Evolutionary conservation across 768 basidiomycete genomes (phyloP), one percentile per base, ranked within the genome.

Genomic region (Macrolepiota albuminosa): DNA sequence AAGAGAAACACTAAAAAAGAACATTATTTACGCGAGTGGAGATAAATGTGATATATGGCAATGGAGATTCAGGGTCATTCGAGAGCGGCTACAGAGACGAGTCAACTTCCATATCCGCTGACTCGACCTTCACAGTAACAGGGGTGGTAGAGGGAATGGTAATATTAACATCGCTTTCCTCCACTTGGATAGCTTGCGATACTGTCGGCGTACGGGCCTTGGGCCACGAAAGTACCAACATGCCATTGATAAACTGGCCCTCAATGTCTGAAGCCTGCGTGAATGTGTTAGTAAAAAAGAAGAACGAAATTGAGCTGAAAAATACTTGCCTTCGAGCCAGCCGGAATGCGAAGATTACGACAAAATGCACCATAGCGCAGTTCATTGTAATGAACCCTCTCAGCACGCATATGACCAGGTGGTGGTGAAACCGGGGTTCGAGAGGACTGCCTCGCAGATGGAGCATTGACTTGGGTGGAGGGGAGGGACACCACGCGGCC

Each of bases 291-390:
- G 2, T 8, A 21, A 6, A 8, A 43, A 21, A 34, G 37, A 52
- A 24, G 18, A 29, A 10, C 33, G 6, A n/a, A 33, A 40, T 6
- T 31, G n/a, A 4, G 1, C 6, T 16, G 29, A 14, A 33, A 47
- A 50, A 9, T 40, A 64, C 70, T 66, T 59, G 77, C 81, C 70
- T 75, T 73, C 18, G 73, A 71, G 21, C 75, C 76, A 3, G 64
- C 55, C 9, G 78, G 77, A 16, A 82, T 59, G 24, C 64, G 69
- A 10, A 82, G 63, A 6, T 68, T 65, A 11, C 79, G 73, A 9
- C 69, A 68, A 61, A 82, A 82, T n/a, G 63, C 61, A 6, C 81
- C 81, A 56, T 75, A 80, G 10, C 79, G 73, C 18, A 82, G 64
- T 50, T 82, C 81, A 14, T 76, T 62, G 33, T 62, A 62, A 29